Conservation (phyloP, 345 rosid genomes). For the Arabis hirsuta region DNA sequence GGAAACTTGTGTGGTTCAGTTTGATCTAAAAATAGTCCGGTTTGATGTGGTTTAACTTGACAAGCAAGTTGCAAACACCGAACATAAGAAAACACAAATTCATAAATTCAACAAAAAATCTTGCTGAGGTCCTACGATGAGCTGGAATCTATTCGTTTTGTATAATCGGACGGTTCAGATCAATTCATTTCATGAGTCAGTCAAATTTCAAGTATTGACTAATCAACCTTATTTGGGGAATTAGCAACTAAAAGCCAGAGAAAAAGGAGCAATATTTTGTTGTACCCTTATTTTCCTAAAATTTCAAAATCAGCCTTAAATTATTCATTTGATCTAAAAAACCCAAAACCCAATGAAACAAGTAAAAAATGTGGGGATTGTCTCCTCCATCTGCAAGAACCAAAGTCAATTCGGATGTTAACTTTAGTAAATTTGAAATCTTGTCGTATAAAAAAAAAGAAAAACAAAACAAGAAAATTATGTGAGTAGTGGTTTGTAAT, state of each 20-base stretch:
- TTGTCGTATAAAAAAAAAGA: too few relatives aligned
- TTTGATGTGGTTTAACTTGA: too few relatives aligned
- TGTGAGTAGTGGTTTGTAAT: too few relatives aligned
- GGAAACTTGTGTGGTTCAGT: too few relatives aligned
- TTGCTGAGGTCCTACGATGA: background rate
- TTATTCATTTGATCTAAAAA: background rate
- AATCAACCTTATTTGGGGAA: background rate
- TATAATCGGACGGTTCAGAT: conserved; percentile 30
- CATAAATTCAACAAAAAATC: too few relatives aligned
- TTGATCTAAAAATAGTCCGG: too few relatives aligned
- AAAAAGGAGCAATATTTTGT: background rate
- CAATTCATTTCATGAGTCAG: conserved; percentile 9
- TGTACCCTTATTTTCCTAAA: background rate
- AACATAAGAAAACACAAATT: too few relatives aligned
- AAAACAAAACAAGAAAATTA: too few relatives aligned
- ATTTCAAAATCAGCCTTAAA: background rate
- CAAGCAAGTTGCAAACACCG: too few relatives aligned
- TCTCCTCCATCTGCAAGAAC: too few relatives aligned
- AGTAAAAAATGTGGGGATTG: background rate
- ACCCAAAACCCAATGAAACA: background rate
- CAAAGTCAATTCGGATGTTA: too few relatives aligned
- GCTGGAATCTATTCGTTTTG: conserved; percentile 24
- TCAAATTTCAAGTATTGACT: conserved; percentile 38
- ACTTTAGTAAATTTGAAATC: too few relatives aligned
- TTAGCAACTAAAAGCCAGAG: background rate